A percentile compares a stretch with the other conserved stretches of the same genome.
These are phyloP conservation scores for Fraxinus velutina DNA, from an alignment of 305 asterid species.

Conservation along the genomic window DNA sequence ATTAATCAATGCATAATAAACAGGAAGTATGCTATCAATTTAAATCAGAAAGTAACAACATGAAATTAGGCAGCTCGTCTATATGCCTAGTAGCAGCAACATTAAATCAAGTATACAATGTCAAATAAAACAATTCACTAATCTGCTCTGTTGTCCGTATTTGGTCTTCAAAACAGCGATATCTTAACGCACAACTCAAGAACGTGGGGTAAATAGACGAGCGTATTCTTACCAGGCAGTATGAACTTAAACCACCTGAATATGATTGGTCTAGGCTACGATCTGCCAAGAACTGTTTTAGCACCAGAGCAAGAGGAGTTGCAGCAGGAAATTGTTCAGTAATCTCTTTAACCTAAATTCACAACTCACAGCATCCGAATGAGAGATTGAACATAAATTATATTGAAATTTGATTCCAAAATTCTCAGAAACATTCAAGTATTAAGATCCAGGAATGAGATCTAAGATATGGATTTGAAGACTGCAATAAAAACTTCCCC, in stretches of 20 bases:
- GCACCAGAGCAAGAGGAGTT: constrained; percentile 84
- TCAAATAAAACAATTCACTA: no score
- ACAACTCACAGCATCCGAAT: constrained; percentile 21
- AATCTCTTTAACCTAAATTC: constrained; percentile 83
- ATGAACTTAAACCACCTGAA: constrained; percentile 96
- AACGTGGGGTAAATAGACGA: neutral
- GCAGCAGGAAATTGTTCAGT: constrained; percentile 89
- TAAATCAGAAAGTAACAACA: no score
- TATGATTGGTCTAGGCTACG: constrained; percentile 96
- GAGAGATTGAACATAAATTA: constrained; percentile 11
- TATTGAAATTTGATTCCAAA: constrained; percentile 3
- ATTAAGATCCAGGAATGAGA: constrained; percentile 19
- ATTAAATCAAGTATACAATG: no score
- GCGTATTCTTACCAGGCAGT: constrained; percentile 74
- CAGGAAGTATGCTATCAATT: no score
- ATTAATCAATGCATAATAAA: no score
- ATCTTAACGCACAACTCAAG: neutral
- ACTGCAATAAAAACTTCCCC: constrained; percentile 9
- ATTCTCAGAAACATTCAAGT: constrained; percentile 16
- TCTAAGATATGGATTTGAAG: constrained; percentile 4
- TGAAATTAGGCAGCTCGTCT: no score
- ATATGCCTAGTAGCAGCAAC: no score
- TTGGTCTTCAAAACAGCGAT: neutral
- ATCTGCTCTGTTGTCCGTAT: no score
- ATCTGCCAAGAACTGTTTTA: constrained; percentile 96